Evolutionary conservation across 139 green algal species (phyloP).

Genomic region (Chlorella sp.): DNA sequence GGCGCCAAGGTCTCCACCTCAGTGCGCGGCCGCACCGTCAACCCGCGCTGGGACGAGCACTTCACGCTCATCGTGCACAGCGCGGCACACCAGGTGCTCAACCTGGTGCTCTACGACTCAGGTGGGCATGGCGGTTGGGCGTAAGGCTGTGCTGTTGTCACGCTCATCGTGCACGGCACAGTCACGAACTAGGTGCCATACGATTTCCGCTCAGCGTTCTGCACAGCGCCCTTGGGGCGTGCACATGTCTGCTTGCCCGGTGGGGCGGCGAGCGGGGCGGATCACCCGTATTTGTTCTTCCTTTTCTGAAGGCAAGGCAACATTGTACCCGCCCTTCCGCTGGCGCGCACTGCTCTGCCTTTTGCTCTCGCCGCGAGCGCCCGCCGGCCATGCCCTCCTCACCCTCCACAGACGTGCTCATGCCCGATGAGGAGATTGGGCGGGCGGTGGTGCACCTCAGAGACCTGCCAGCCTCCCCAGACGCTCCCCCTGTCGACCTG

Average conservation of each 20-base stretch:
- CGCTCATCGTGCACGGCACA: too few species aligned
- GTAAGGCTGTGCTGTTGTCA: too few species aligned
- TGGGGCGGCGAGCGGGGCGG: too few species aligned
- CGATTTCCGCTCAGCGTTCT: too few species aligned
- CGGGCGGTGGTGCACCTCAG: slow-evolving; percentile 15
- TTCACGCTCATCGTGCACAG: slow-evolving; percentile 43
- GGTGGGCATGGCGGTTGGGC: not conserved
- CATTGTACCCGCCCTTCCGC: too few species aligned
- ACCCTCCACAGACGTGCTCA: not conserved
- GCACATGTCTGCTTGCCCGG: too few species aligned
- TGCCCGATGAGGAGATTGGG: slow-evolving; percentile 8
- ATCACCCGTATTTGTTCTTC: too few species aligned
- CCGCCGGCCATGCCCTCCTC: not conserved
- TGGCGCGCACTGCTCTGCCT: too few species aligned
- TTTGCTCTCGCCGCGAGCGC: too few species aligned
- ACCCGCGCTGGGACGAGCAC: slow-evolving; percentile 34
- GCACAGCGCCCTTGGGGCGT: too few species aligned
- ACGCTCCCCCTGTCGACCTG: not conserved
- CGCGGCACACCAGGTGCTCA: slow-evolving; percentile 21
- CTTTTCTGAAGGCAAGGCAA: too few species aligned
- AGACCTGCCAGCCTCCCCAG: slow-evolving; percentile 1
- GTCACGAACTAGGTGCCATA: too few species aligned
- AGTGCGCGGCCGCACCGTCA: slow-evolving; percentile 21
- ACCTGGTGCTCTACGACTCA: slow-evolving; percentile 26
- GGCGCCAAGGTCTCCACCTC: not conserved